Evolutionary conservation across 2,329 filamentous ascomycete genomes (phyloP), one percentile per base, ranked within the genome.

Genomic region (Stagonosporopsis rhizophila): DNA sequence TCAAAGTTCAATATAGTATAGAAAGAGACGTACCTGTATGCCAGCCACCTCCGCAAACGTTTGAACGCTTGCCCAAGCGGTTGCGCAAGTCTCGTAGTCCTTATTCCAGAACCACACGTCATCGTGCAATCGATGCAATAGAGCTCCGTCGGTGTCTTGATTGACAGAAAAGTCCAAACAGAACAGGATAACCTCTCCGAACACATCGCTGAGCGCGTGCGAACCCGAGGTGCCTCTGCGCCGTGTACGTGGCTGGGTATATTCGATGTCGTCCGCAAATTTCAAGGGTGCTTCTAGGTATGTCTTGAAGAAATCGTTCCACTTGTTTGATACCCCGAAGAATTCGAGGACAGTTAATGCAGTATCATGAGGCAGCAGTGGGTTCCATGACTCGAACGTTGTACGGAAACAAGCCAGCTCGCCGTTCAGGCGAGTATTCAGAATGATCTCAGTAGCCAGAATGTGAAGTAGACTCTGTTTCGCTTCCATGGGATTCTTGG

Each of bases 101-200:
- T 78, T 79, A 27, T 77, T 78, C 70, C 69, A 74, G 17, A 82
- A 75, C 79, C 81, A 83, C 12, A 82, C 61, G 47, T 83, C 81
- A 54, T 83, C 80, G 42, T 82, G 78, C 15, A 82, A 60, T 1
- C 81, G 80, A 56, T 82, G 79, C 0, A 82, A 65, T 3, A 80
- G 67, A 42, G 76, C 69, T 0, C 79, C 78, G 14, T 65, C 48
- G 1, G 79, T 79, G 11, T 71, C 58, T 37, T 77, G 74, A 45
- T 81, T 81, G 17, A 82, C 75, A 0, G 77, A 72, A 12, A 81
- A 69, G 52, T 82, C 80, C 66, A 82, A 68, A 55, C 79, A 78
- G 51, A 81, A 81, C 4, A 83, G 65, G 1, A 82, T 70, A n/a
- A 78, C 60, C 59, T 83, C 81, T 0, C 80, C 79, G 1, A 80